Evolutionary conservation across 164 flowering plant genomes (phyloP), one percentile per base, ranked within the genome.

Genomic region (Chloranthus sessilifolius): DNA sequence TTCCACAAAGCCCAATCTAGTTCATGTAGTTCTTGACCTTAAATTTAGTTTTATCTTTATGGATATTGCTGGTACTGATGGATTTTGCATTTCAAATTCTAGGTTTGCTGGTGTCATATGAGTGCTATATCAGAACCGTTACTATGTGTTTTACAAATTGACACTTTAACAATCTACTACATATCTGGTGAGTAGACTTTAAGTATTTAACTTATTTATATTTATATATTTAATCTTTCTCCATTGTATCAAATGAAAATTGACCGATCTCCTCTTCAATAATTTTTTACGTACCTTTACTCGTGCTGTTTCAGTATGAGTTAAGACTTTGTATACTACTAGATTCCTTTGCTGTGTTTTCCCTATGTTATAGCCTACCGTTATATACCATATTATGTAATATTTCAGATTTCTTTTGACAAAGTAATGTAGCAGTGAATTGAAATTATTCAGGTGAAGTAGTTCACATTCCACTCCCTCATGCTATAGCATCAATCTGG

Each of bases 21-120:
- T n/a, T n/a, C n/a, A n/a, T n/a, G n/a, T n/a, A n/a, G n/a, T n/a
- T n/a, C n/a, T n/a, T n/a, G n/a, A n/a, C n/a, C n/a, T n/a, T n/a
- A n/a, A n/a, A n/a, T n/a, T n/a, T n/a, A n/a, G 3, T 12, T 49
- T 11, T 23, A 21, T 27, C 21, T 15, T 12, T 12, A 26, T 3
- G 8, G 7, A 4, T 23, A 8, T 33, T 35, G 39, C 6, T 52
- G 34, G 15, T 20, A 29, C 17, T 54, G 35, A 43, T 31, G 27
- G 22, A 26, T 37, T 9, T 19, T 47, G n/a, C 3, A n/a, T 46
- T 36, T 45, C 23, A 11, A 38, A 40, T 64, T 55, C 0, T 59
- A 92, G 99, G 95, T 73, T 19, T 84, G 95, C 75, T 92, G 99
- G 97, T 83, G 95, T 68, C 83, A 72, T 25, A 64, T 88, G 71